These are phyloP conservation scores for Dacryopinax primogenitus DNA, from an alignment of 768 basidiomycete species.

Conservation along the genomic window DNA sequence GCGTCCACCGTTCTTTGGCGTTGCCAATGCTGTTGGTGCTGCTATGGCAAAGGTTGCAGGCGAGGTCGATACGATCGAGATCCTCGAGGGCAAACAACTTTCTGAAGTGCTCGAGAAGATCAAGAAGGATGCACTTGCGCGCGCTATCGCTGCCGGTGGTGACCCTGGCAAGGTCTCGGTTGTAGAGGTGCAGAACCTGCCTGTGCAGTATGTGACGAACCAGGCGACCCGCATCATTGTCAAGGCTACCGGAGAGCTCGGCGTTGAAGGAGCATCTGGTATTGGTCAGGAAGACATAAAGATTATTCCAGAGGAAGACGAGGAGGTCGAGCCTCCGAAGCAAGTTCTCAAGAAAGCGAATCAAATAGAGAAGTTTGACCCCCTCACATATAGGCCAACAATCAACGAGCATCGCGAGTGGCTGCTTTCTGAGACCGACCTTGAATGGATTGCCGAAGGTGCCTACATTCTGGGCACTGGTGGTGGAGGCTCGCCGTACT, in stretches of 20 bases:
- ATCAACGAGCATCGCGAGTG: conserved; percentile 33
- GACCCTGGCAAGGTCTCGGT: conserved; percentile 34
- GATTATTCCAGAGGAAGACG: conserved; percentile 10
- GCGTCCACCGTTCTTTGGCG: conserved; percentile 35
- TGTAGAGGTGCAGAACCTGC: conserved; percentile 44
- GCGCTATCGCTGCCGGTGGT: conserved; percentile 37
- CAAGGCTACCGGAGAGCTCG: conserved; percentile 46
- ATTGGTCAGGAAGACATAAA: conserved; percentile 9
- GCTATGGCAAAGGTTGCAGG: conserved; percentile 54
- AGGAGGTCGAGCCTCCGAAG: background rate
- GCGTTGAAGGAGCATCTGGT: background rate
- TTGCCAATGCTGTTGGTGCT: conserved; percentile 29
- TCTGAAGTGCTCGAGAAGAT: conserved; percentile 27
- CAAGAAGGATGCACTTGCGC: conserved; percentile 33
- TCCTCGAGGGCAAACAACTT: conserved; percentile 24
- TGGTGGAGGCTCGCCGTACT: conserved; percentile 49
- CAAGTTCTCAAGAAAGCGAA: conserved; percentile 2
- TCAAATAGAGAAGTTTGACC: conserved; percentile 18
- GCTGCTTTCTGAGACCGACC: conserved; percentile 36
- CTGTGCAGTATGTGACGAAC: conserved; percentile 43
- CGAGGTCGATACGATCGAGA: conserved; percentile 36
- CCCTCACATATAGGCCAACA: conserved; percentile 30
- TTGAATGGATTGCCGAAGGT: conserved; percentile 49
- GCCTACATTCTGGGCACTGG: conserved; percentile 51
- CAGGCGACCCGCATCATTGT: conserved; percentile 45